Percentiles rank a stretch among this genome's conserved stretches.
Evolutionary conservation across 179 eudicot genomes (phyloP).

Genomic region (Pouteria campechiana): DNA sequence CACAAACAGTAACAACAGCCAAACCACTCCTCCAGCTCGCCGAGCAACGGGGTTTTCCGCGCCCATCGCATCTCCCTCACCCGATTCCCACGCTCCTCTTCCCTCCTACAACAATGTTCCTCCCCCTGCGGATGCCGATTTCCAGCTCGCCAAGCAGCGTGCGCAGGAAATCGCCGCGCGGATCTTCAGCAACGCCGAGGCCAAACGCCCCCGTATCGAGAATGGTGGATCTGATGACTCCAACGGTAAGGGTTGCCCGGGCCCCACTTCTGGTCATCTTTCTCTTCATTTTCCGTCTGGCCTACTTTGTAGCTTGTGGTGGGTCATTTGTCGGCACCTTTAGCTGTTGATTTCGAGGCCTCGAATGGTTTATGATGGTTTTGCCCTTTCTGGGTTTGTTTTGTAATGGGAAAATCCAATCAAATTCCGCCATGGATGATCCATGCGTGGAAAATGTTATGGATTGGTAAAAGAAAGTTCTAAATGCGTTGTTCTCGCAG

Average conservation of each 20-base stretch:
- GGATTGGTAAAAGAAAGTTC: no score
- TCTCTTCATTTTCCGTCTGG: not conserved
- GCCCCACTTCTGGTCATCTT: not conserved
- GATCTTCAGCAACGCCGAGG: conserved; percentile 28
- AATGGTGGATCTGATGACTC: conserved; percentile 21
- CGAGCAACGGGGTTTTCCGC: conserved; percentile 55
- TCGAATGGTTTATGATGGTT: no score
- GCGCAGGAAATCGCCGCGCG: conserved; percentile 73
- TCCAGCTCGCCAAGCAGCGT: conserved; percentile 50
- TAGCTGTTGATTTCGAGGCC: no score
- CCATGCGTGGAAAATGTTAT: no score
- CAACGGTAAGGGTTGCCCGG: conserved; percentile 2
- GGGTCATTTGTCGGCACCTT: no score
- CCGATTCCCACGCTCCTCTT: conserved; percentile 10
- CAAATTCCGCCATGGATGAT: no score
- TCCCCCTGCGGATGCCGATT: conserved; percentile 26
- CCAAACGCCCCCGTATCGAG: conserved; percentile 60
- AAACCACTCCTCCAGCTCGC: conserved; percentile 25
- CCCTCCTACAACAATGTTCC: conserved; percentile 32
- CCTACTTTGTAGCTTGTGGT: no score
- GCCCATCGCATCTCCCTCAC: conserved; percentile 28
- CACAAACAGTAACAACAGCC: no score
- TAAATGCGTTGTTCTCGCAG: no score
- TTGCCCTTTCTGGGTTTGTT: no score
- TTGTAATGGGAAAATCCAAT: no score